phyloP scores from a whole-genome alignment of 2,329 filamentous ascomycete genomes.

The Sarocladium kiliense region DNA sequence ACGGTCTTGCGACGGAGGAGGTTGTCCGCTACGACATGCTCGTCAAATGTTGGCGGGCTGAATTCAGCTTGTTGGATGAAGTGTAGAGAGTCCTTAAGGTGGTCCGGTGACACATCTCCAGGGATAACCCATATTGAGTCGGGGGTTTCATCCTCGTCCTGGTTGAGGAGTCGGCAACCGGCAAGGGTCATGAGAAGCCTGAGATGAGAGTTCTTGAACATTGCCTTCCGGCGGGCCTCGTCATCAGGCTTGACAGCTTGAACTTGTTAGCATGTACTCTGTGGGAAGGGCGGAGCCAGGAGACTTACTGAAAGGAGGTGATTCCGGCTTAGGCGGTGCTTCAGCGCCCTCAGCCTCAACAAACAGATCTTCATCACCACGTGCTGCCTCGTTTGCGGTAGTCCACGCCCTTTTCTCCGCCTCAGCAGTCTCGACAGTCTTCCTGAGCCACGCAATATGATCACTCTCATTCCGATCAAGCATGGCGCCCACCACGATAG shows the following conservation, averaged over 20 bases:
- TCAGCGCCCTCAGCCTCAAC: slow-evolving; percentile 19
- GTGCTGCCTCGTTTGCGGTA: slow-evolving; percentile 58
- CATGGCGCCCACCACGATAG: slow-evolving; percentile 72
- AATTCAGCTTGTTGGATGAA: slow-evolving; percentile 75
- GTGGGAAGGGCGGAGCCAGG: slow-evolving; percentile 8
- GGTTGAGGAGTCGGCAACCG: slow-evolving; percentile 58
- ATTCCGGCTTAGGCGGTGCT: slow-evolving; percentile 20
- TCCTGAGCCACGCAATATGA: slow-evolving; percentile 77
- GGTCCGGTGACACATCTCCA: slow-evolving; percentile 53
- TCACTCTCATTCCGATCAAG: slow-evolving; percentile 74
- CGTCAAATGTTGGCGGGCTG: slow-evolving; percentile 70
- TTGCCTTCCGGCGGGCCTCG: slow-evolving; percentile 61
- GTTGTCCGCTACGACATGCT: slow-evolving; percentile 68
- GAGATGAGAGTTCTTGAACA: slow-evolving; percentile 87
- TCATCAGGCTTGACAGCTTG: slow-evolving; percentile 59
- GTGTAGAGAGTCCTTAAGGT: slow-evolving; percentile 64
- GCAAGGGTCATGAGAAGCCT: slow-evolving; percentile 76
- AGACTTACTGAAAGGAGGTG: slow-evolving; percentile 29
- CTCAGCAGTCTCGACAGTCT: slow-evolving; percentile 60
- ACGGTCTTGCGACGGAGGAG: slow-evolving; percentile 69
- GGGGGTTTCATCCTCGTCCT: slow-evolving; percentile 59
- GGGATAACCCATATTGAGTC: slow-evolving; percentile 79
- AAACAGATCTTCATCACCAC: slow-evolving; percentile 27
- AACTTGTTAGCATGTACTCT: slow-evolving; percentile 20
- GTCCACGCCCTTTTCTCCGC: slow-evolving; percentile 75